These are phyloP conservation scores for Aspergillus terreus DNA, from an alignment of 2,329 filamentous ascomycete species.

Conservation along the genomic window DNA sequence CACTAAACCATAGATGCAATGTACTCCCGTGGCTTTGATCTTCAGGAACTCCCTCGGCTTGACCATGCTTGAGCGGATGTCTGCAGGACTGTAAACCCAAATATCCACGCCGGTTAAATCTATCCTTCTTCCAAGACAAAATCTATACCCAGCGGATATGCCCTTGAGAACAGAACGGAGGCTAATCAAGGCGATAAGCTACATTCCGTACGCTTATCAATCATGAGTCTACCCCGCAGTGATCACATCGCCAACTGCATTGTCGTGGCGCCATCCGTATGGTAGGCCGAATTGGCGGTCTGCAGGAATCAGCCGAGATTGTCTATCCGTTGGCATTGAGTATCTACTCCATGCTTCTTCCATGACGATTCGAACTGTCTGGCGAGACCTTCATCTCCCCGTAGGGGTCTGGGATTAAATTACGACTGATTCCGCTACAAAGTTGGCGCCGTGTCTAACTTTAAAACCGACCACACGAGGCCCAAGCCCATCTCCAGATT, in stretches of 20 bases:
- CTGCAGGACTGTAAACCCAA: not conserved
- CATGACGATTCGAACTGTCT: too few relatives aligned
- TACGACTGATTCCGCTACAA: too few relatives aligned
- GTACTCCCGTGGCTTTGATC: conserved; percentile 1
- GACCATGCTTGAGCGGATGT: not conserved
- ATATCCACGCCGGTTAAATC: not conserved
- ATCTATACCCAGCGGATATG: not conserved
- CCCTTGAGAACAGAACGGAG: not conserved
- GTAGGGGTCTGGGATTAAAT: too few relatives aligned
- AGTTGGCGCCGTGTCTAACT: too few relatives aligned
- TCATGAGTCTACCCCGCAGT: not conserved
- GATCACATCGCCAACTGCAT: not conserved
- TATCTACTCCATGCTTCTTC: too few relatives aligned
- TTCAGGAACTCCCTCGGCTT: conserved; percentile 2
- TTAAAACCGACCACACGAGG: too few relatives aligned
- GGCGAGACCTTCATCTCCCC: too few relatives aligned
- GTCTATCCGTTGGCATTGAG: too few relatives aligned
- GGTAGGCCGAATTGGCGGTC: not conserved
- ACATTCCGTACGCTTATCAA: not conserved
- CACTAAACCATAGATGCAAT: not conserved
- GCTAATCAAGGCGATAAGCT: not conserved
- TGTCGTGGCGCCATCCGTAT: not conserved
- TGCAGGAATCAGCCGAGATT: not conserved
- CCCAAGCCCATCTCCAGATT: too few relatives aligned
- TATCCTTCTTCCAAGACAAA: not conserved